Conservation (phyloP, 2,329 filamentous ascomycete species). For the Neopestalotiopsis sp. region DNA sequence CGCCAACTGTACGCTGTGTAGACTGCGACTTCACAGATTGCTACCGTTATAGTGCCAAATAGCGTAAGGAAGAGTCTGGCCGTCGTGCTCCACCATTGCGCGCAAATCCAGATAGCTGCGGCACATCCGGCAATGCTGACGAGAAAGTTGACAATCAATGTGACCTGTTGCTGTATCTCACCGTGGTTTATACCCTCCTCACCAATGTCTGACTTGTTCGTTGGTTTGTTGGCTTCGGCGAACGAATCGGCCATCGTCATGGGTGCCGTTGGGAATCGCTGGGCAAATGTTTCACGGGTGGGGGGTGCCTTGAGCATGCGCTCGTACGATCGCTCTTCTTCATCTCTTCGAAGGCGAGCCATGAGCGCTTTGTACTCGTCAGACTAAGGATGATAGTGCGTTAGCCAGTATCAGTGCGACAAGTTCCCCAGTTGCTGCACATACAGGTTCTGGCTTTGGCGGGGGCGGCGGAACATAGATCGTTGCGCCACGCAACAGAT, state of each 20-base stretch:
- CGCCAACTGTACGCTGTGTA: constrained; percentile 78
- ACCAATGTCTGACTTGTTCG: constrained; percentile 48
- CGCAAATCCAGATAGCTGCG: constrained; percentile 78
- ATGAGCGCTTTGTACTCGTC: constrained; percentile 87
- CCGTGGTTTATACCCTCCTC: constrained; percentile 71
- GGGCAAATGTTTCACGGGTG: constrained; percentile 61
- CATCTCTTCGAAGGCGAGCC: constrained; percentile 79
- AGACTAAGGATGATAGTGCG: constrained; percentile 52
- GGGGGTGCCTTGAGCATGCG: constrained; percentile 73
- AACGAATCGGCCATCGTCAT: constrained; percentile 55
- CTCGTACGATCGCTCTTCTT: constrained; percentile 82
- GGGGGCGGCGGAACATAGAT: constrained; percentile 82
- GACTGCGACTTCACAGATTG: constrained; percentile 76
- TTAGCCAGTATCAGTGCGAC: constrained; percentile 20
- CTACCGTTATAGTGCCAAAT: constrained; percentile 71
- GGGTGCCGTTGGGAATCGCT: constrained; percentile 59
- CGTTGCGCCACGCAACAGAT: constrained; percentile 71
- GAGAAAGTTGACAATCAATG: constrained; percentile 87
- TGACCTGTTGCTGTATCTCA: constrained; percentile 80
- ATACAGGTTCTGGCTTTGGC: constrained; percentile 77
- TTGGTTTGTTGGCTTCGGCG: constrained; percentile 57
- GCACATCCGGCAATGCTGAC: constrained; percentile 83
- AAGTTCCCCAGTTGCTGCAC: constrained; percentile 50
- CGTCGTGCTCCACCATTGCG: constrained; percentile 76
- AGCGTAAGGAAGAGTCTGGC: constrained; percentile 73